Evolutionary conservation across 768 basidiomycete species (phyloP).

Genomic region (Leucocoprinus birnbaumii): DNA sequence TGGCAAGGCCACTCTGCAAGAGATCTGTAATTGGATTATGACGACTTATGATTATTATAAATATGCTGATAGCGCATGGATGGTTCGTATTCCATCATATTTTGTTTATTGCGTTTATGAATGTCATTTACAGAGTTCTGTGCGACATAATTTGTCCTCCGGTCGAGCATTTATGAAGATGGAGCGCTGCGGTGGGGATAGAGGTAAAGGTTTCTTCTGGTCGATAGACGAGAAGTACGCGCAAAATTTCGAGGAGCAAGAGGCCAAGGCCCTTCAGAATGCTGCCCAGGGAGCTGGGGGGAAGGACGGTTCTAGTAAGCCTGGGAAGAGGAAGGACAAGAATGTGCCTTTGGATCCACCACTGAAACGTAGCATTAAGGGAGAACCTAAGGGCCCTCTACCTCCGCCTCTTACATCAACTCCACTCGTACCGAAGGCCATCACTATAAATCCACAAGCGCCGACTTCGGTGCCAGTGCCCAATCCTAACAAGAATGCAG

Average conservation of each 20-base stretch:
- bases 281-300: constrained; percentile 30
- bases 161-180: constrained; percentile 90
- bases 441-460: constrained; percentile 17
- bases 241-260: constrained; percentile 69
- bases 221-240: constrained; percentile 76
- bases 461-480: constrained; percentile 18
- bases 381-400: constrained; percentile 54
- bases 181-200: constrained; percentile 79
- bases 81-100: constrained; percentile 51
- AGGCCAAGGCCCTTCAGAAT: constrained; percentile 45
- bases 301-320: constrained; percentile 29
- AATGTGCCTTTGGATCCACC: constrained; percentile 53
- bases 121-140: constrained; percentile 65
- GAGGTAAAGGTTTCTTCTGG: constrained; percentile 94
- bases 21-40: constrained; percentile 91
- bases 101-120: constrained; percentile 13
- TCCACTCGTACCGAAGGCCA: constrained; percentile 51
- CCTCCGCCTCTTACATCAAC: constrained; percentile 70
- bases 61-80: constrained; percentile 87
- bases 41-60: constrained; percentile 89
- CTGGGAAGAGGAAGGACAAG: constrained; percentile 61
- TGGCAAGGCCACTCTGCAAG: constrained; percentile 86
- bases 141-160: constrained; percentile 93
- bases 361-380: constrained; percentile 68
- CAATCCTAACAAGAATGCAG: constrained; percentile 23